These are phyloP conservation scores for Erodium texanum DNA, from an alignment of 441 rosid genomes.

Conservation along the genomic window DNA sequence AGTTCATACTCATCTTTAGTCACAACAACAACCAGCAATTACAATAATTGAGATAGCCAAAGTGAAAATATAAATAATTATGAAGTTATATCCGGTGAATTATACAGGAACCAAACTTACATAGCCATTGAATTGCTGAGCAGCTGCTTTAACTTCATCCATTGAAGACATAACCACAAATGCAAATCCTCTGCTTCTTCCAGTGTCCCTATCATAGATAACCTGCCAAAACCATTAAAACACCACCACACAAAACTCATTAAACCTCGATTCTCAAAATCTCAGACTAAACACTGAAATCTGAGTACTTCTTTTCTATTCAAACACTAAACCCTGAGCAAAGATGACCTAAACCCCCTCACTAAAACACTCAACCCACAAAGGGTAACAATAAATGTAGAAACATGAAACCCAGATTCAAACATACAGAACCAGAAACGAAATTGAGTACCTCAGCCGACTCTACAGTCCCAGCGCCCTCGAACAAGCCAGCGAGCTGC, in stretches of 20 bases:
- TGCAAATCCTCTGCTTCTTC: conserved; percentile 91
- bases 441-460: conserved; percentile 68
- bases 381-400: background rate
- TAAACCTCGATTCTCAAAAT: background rate
- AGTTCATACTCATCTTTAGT: background rate
- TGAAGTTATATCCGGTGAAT: background rate
- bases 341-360: background rate
- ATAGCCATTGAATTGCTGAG: conserved; percentile 84
- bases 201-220: conserved; percentile 79
- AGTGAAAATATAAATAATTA: background rate
- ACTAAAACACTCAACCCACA: conserved; percentile 4
- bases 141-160: conserved; percentile 77
- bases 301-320: background rate
- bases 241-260: conserved; percentile 9
- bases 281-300: background rate
- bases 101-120: conserved; percentile 33
- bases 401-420: background rate
- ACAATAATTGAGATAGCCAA: background rate
- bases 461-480: conserved; percentile 74
- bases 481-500: conserved; percentile 81
- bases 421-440: background rate
- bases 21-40: background rate
- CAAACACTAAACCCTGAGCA: background rate
- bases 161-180: conserved; percentile 80
- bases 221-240: conserved; percentile 38